Percentiles rank a stretch among this genome's conserved stretches.
Evolutionary conservation across 1,284 basidiomycete genomes (phyloP).

Genomic region (Ustilago vetiveriae): DNA sequence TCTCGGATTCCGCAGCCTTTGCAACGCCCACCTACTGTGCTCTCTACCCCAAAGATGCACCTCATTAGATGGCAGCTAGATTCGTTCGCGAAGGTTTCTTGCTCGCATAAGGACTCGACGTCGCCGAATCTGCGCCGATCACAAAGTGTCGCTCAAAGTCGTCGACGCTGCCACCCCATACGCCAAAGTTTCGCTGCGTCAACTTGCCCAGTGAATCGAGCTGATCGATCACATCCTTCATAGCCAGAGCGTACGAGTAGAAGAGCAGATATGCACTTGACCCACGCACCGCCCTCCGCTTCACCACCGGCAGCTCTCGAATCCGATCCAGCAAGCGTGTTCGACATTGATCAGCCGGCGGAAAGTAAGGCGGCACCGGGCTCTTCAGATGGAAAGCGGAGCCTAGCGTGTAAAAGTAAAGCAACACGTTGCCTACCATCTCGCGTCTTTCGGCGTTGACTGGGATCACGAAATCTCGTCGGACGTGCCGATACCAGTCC

Average conservation of each 20-base stretch:
- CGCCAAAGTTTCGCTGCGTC: slow-evolving; percentile 58
- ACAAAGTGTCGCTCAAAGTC: slow-evolving; percentile 57
- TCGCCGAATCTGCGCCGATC: slow-evolving; percentile 16
- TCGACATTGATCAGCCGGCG: slow-evolving; percentile 85
- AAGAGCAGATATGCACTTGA: slow-evolving; percentile 83
- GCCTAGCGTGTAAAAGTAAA: slow-evolving; percentile 87
- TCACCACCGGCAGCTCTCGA: slow-evolving; percentile 79
- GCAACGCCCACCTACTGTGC: too few species aligned
- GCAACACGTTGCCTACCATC: slow-evolving; percentile 88
- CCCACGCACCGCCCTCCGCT: slow-evolving; percentile 71
- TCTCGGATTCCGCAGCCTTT: too few species aligned
- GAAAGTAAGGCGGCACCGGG: slow-evolving; percentile 91
- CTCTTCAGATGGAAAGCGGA: slow-evolving; percentile 87
- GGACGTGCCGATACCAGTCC: slow-evolving; percentile 86
- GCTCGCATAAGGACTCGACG: slow-evolving; percentile 26
- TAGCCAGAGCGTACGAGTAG: slow-evolving; percentile 91
- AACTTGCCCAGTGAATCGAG: slow-evolving; percentile 48
- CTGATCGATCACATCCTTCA: slow-evolving; percentile 70
- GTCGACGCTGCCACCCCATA: slow-evolving; percentile 52
- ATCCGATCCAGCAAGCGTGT: slow-evolving; percentile 73
- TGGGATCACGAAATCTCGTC: slow-evolving; percentile 80
- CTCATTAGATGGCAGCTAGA: slow-evolving; percentile 8
- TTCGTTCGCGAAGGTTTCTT: slow-evolving; percentile 20
- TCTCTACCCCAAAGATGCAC: too few species aligned
- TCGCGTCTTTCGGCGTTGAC: slow-evolving; percentile 80